phyloP scores from a whole-genome alignment of 1,284 basidiomycete genomes.

The Phellinidium pouzarii region DNA sequence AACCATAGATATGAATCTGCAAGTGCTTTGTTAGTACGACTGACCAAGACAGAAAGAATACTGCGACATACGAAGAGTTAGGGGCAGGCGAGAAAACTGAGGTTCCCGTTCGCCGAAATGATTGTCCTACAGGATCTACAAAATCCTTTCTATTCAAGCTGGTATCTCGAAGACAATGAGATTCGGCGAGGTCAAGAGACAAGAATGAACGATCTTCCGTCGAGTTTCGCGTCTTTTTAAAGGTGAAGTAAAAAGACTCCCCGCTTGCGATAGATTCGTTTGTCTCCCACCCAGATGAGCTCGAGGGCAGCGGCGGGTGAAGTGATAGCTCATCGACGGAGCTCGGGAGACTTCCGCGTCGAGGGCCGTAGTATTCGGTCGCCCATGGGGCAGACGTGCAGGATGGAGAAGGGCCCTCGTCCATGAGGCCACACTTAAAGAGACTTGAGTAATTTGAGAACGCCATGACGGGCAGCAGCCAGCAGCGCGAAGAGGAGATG shows the following conservation, averaged over 20 bases:
- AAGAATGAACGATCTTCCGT: constrained; percentile 46
- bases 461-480: constrained; percentile 4
- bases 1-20: constrained; percentile 5
- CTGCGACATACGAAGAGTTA: background rate
- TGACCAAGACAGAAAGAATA: background rate
- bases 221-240: constrained; percentile 36
- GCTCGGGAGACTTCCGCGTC: constrained; percentile 38
- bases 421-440: constrained; percentile 54
- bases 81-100: background rate
- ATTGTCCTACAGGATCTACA: constrained; percentile 19
- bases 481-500: background rate
- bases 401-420: constrained; percentile 29
- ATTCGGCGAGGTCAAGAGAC: constrained; percentile 55
- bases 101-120: background rate
- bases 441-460: constrained; percentile 45
- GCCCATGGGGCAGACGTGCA: constrained; percentile 27
- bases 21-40: background rate
- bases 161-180: constrained; percentile 37
- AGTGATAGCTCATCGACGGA: constrained; percentile 28
- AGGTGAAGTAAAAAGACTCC: constrained; percentile 41
- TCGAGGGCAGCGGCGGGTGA: constrained; percentile 24
- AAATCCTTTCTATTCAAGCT: constrained; percentile 28
- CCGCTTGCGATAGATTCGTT: constrained; percentile 23
- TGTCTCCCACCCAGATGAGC: constrained; percentile 25
- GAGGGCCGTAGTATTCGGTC: constrained; percentile 26